These are phyloP conservation scores for Naganishia vaughanmartiniae DNA, from an alignment of 768 basidiomycete species.

Conservation along the genomic window DNA sequence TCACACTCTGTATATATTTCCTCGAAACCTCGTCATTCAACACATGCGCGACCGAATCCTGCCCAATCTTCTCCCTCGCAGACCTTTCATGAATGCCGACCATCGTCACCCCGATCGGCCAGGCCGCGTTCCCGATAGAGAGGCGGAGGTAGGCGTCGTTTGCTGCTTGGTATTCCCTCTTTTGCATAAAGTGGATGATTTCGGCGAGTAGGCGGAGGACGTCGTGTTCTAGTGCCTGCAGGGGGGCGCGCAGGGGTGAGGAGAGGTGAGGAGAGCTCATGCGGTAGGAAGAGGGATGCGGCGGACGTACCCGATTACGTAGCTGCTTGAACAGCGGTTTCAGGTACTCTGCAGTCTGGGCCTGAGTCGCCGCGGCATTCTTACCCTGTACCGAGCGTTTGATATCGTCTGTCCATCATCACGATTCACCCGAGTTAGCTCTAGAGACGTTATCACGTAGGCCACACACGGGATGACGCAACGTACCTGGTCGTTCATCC, in stretches of 20 bases:
- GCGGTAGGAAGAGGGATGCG: background rate
- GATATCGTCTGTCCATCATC: conserved; percentile 62
- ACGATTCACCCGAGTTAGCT: background rate
- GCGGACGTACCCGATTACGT: conserved; percentile 70
- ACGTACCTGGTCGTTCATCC: conserved; percentile 83
- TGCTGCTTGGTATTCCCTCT: conserved; percentile 86
- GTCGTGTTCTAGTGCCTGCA: conserved; percentile 74
- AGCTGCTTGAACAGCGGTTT: conserved; percentile 93
- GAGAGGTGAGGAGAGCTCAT: background rate
- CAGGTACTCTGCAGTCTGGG: conserved; percentile 91
- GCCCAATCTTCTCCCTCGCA: conserved; percentile 94
- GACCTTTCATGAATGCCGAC: conserved; percentile 99
- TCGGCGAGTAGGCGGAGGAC: conserved; percentile 82
- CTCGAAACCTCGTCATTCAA: conserved; percentile 97
- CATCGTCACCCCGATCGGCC: conserved; percentile 99
- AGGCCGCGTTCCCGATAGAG: conserved; percentile 96
- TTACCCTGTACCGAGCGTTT: conserved; percentile 89
- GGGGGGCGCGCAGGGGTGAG: too few relatives aligned
- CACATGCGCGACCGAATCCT: conserved; percentile 95
- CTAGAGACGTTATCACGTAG: too few relatives aligned
- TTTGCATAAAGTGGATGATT: conserved; percentile 95
- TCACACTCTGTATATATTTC: conserved; percentile 97
- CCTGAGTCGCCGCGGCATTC: conserved; percentile 88
- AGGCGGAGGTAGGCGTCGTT: conserved; percentile 96
- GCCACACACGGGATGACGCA: background rate